phyloP scores from a whole-genome alignment of 805 yeast species.

The Brettanomyces naardenensis region DNA sequence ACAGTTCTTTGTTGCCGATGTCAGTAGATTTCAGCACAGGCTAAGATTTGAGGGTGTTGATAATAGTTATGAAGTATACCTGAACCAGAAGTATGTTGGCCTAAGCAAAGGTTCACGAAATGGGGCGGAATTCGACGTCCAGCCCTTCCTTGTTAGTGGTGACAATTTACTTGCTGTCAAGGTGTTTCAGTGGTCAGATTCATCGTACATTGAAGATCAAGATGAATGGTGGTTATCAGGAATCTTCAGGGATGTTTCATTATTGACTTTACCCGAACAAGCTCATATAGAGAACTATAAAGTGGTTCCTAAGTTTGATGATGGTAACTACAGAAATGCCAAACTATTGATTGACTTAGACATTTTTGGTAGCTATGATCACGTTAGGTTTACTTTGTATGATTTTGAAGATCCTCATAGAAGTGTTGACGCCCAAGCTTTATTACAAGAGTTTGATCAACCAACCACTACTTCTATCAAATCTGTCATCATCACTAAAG shows the following conservation, averaged over 20 bases:
- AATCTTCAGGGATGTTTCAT: conserved; percentile 1
- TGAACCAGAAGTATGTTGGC: conserved; percentile 1
- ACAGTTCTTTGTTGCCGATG: not conserved
- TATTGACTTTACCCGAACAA: not conserved
- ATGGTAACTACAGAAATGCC: not conserved
- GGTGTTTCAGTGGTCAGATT: conserved; percentile 1
- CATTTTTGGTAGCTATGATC: not conserved
- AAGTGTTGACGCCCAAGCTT: not conserved
- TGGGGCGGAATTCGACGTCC: not conserved
- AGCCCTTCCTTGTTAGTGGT: not conserved
- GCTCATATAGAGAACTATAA: conserved; percentile 1
- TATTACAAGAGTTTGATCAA: not conserved
- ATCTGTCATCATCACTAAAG: not conserved
- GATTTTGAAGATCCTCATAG: conserved; percentile 2
- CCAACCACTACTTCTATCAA: not conserved
- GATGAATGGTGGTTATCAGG: conserved; percentile 2
- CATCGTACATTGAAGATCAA: conserved; percentile 1
- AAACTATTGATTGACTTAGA: not conserved
- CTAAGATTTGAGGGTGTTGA: conserved; percentile 2
- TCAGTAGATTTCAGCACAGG: not conserved
- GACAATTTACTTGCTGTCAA: not conserved
- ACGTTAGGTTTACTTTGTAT: not conserved
- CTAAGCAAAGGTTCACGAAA: conserved; percentile 1
- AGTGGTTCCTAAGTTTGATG: not conserved
- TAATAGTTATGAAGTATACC: not conserved